These are phyloP conservation scores for Stemphylium vesicarium DNA, from an alignment of 2,329 filamentous ascomycete species.

Conservation along the genomic window DNA sequence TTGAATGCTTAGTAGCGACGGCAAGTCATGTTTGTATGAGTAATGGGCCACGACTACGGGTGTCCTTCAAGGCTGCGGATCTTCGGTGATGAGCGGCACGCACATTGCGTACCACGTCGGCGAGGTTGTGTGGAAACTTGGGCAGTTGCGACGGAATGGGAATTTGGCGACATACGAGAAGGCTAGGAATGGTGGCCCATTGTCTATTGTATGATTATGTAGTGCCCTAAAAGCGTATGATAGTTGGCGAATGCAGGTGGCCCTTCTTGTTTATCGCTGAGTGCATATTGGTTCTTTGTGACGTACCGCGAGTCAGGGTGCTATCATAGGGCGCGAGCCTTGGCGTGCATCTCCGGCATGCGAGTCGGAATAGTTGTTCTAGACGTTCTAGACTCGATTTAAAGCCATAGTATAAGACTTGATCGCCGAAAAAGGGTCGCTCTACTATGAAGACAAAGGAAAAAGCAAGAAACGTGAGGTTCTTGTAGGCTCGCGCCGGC, in stretches of 20 bases:
- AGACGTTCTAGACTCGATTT: too few species aligned
- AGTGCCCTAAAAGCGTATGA: constrained; percentile 36
- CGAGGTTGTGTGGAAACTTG: constrained; percentile 1
- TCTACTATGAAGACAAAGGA: background rate
- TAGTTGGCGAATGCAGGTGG: constrained; percentile 37
- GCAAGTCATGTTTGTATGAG: constrained; percentile 36
- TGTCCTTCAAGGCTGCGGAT: constrained; percentile 10
- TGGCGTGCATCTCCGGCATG: constrained; percentile 2
- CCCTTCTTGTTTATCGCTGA: constrained; percentile 20
- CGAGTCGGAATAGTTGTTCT: background rate
- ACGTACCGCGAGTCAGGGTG: constrained; percentile 18
- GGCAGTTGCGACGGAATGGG: constrained; percentile 9
- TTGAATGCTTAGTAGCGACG: constrained; percentile 11
- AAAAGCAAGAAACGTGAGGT: constrained; percentile 29
- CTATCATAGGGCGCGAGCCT: background rate
- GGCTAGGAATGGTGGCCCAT: constrained; percentile 39
- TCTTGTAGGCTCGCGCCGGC: constrained; percentile 35
- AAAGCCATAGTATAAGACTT: too few species aligned
- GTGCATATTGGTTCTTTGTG: background rate
- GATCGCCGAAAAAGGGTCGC: too few species aligned
- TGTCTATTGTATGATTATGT: constrained; percentile 49
- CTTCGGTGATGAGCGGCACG: constrained; percentile 1
- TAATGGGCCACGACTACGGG: constrained; percentile 35
- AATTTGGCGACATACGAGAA: constrained; percentile 12
- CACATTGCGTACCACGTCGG: constrained; percentile 1